A percentile compares a stretch with the other conserved stretches of the same genome.
phyloP scores from a whole-genome alignment of 371 early-diverging fungal species.

The Mucor piriformis region DNA sequence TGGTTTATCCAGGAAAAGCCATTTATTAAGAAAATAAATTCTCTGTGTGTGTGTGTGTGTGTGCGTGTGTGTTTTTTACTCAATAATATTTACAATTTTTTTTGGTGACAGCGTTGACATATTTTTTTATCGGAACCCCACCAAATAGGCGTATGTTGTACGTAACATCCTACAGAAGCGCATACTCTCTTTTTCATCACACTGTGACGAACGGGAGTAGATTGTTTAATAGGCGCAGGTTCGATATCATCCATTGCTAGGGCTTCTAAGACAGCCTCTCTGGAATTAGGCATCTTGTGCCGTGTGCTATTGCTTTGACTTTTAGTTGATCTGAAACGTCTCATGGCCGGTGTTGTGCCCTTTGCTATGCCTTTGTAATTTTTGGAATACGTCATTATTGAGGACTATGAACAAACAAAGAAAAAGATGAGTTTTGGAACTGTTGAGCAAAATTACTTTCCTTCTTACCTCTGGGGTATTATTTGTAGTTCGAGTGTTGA shows the following conservation, averaged over 20 bases:
- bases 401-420: constrained; percentile 21
- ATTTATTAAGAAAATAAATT: constrained; percentile 11
- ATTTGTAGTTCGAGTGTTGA: constrained; percentile 24
- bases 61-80: no score
- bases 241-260: constrained; percentile 2
- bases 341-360: constrained; percentile 43
- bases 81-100: no score
- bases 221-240: background rate
- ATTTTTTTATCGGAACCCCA: constrained; percentile 17
- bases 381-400: constrained; percentile 27
- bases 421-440: background rate
- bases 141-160: constrained; percentile 24
- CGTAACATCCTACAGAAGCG: constrained; percentile 6
- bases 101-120: constrained; percentile 21
- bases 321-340: constrained; percentile 18
- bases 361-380: constrained; percentile 33
- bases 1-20: constrained; percentile 24
- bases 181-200: background rate
- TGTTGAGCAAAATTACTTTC: no score
- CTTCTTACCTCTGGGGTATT: constrained; percentile 24
- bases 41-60: no score
- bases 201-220: background rate
- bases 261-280: constrained; percentile 22
- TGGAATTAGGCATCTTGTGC: constrained; percentile 11
- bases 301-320: background rate